These are phyloP conservation scores for Hamamelis virginiana DNA, from an alignment of 164 flowering plant species.

Conservation along the genomic window DNA sequence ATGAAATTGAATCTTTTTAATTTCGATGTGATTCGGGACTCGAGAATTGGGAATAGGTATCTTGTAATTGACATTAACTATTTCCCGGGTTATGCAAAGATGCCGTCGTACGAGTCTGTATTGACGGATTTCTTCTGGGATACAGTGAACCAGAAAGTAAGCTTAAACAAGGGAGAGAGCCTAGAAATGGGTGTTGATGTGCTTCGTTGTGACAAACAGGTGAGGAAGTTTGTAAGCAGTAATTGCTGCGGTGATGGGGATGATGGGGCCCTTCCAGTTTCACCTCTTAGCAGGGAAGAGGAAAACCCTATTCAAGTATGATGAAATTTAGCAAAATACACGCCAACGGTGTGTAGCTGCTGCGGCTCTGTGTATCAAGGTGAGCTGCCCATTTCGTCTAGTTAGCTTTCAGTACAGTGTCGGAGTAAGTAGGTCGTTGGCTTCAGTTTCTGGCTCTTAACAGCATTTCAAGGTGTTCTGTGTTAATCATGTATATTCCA, in stretches of 20 bases:
- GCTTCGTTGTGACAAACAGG: conserved; percentile 24
- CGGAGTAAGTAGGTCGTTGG: conserved; percentile 26
- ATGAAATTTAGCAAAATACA: neutral
- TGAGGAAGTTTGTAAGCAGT: conserved; percentile 28
- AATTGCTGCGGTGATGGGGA: conserved; percentile 29
- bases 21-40: conserved; percentile 82
- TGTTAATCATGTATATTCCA: conserved; percentile 33
- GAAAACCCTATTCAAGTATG: conserved; percentile 21
- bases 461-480: conserved; percentile 22
- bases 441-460: conserved; percentile 21
- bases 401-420: conserved; percentile 25
- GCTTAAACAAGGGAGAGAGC: conserved; percentile 12
- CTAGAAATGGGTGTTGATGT: neutral
- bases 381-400: conserved; percentile 6
- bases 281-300: conserved; percentile 20
- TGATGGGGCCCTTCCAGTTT: conserved; percentile 20
- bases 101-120: conserved; percentile 72
- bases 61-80: conserved; percentile 80
- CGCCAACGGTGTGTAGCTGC: neutral
- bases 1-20: conserved; percentile 63
- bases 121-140: conserved; percentile 73
- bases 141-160: conserved; percentile 26
- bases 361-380: conserved; percentile 2
- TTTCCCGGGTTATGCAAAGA: conserved; percentile 85
- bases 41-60: conserved; percentile 54